These are phyloP conservation scores for Pinus taeda DNA, from an alignment of 75 land plant genomes.

Conservation along the genomic window DNA sequence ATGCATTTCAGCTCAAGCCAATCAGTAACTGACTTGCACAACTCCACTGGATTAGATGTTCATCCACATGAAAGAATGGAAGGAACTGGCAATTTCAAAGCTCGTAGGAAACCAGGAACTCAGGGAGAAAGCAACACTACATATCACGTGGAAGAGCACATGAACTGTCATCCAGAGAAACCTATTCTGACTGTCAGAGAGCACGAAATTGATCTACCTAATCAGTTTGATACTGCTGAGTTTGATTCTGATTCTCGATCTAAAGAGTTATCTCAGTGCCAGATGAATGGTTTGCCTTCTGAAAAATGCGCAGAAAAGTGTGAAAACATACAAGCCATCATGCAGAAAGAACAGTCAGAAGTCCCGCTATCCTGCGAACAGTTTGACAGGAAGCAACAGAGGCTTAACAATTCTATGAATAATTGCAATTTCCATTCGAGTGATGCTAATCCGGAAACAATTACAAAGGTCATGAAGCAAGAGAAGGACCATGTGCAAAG, in stretches of 20 bases:
- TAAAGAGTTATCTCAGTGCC: background rate
- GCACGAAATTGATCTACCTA: background rate
- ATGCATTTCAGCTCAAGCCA: background rate
- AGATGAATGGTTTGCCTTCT: background rate
- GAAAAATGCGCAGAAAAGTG: background rate
- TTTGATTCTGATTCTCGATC: background rate
- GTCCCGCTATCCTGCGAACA: background rate
- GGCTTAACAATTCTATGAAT: background rate
- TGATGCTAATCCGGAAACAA: background rate
- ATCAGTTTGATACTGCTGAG: background rate
- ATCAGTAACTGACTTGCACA: background rate
- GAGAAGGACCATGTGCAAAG: background rate
- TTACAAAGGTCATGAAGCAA: background rate
- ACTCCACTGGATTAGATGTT: conserved; percentile 1
- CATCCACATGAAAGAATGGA: conserved; percentile 4
- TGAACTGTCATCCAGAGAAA: background rate
- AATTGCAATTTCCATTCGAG: background rate
- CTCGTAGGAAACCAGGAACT: background rate
- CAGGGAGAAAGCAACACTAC: background rate
- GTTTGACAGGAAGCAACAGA: background rate
- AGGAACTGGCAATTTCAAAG: background rate
- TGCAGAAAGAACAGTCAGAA: background rate
- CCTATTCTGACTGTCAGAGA: background rate
- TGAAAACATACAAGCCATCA: background rate
- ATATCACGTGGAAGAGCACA: background rate